Base-by-base conservation (phyloP, 2,329 filamentous ascomycete genomes). In the Podosphaera aphanis region DNA sequence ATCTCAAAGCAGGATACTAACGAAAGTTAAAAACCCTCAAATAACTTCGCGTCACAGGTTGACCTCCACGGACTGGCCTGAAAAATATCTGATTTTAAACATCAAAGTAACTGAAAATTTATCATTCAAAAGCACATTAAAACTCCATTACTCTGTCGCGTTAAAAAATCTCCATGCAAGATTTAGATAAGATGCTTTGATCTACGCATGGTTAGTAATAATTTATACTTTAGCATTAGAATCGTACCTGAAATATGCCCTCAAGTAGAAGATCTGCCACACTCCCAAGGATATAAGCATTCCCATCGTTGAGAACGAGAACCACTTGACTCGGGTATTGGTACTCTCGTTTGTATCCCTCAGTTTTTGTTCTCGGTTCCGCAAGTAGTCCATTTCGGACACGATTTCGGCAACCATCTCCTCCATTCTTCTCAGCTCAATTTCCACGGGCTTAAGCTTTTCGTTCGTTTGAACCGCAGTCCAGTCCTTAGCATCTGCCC, bases 321-420 rank as follows among this genome's bases (percentile, higher is more conserved):
- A 98, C 85, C 84, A 95, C 70, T 95, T 98, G 59, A 98, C 90
- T 49, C 90, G 76, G 66, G 82, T 90, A 66, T 98, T 98, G 53
- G 90, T 98, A 70, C 88, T 95, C 78, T 98, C 90, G 64, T 98
- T 98, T 55, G 90, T 98, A 66, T 98, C 88, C 62, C 90, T 73
- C 56, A 98, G 73, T 69, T 84, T 93, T 73, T 93, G 85, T 70
- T 98, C 90, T 56, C 90, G 75, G 35, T 64, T 57, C 53, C 90
- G 75, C 56, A 98, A 74, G 66, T 95, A 98, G 53, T 95, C 88
- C 88, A 98, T 93, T 71, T 95, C 88, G 51, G 64, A 64, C 43
- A 94, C 88, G 52, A 95, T 77, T 66, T 95, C 88, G 53, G 69
- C 71, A 35, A 93, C 81, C 60, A 88, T 72, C 66, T 94, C 90